Base-by-base conservation (phyloP, 495 filamentous ascomycete genomes). In the Daldinia loculata region DNA sequence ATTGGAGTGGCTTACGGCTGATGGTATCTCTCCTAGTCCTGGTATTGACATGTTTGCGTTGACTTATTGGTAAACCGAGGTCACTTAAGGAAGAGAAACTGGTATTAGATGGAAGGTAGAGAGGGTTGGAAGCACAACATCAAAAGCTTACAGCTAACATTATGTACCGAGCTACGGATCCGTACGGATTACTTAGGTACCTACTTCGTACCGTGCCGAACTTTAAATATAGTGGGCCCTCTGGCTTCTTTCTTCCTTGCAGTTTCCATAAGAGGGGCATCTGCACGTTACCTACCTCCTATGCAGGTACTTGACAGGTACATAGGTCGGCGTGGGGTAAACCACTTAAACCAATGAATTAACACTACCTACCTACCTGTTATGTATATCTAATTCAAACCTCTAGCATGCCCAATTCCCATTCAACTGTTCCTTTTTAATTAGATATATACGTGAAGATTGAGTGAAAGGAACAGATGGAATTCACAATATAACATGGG, bases 21-120 rank as follows among this genome's bases (percentile, higher is more conserved):
- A 68, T 7, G 75, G 74, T 61, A 85, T 80, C 61, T 85, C 82
- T 27, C 85, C 85, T 39, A 87, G 78, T 62, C 85, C 85, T 48
- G 85, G 85, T 56, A 87, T 84, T 11, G 84, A 79, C 81, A 82
- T 81, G 15, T 41, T 61, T 71, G 27, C 19, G 43, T 29, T 7
- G 27, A 9, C 6, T 15, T 27, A 4, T 30, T 17, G 27, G 15
- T 30, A 12, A 19, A 27, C 11, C 48, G 43, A 56, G 39, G 27
- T 36, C 11, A 14, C 34, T 36, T 36, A 55, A 58, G 19, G 17
- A 24, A 24, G 17, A 41, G 15, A 17, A 41, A 17, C 3, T n/a
- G 50, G 26, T 53, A 30, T 30, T 53, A 53, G 27, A 29, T 30
- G 50, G 14, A 17, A 53, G 26, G 22, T 9, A 24, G 22, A 24